Conservation (phyloP, 2,329 filamentous ascomycete species). For the Penicillium sp. region DNA sequence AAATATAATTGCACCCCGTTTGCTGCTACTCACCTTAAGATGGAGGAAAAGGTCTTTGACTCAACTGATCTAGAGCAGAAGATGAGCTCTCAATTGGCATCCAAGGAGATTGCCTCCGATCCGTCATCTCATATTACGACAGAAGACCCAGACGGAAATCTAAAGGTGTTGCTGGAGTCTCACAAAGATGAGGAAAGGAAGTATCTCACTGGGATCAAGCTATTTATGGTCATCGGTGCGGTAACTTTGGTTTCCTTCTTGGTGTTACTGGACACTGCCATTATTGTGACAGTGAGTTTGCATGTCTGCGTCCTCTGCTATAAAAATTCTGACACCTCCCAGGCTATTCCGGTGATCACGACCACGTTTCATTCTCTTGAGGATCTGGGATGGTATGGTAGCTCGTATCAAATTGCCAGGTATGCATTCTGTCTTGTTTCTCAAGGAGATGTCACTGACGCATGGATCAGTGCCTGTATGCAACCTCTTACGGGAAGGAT, state of each 20-base stretch:
- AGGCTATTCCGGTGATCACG: conserved; percentile 39
- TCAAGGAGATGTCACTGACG: conserved; percentile 10
- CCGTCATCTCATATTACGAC: not conserved
- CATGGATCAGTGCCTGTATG: conserved; percentile 41
- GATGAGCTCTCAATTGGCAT: not conserved
- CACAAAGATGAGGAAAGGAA: conserved; percentile 3
- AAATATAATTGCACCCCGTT: not conserved
- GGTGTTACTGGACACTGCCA: conserved; percentile 14
- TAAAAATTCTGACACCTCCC: not conserved
- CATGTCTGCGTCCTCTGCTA: not conserved
- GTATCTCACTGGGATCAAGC: conserved; percentile 14
- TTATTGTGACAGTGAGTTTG: conserved; percentile 18
- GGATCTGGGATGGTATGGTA: conserved; percentile 38
- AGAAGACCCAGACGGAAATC: not conserved
- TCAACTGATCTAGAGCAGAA: not conserved
- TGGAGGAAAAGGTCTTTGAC: not conserved
- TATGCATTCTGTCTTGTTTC: conserved; percentile 2
- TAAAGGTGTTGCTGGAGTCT: not conserved
- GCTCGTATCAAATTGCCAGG: conserved; percentile 38
- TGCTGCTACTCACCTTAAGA: not conserved
- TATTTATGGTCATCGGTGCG: conserved; percentile 6
- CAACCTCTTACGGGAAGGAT: conserved; percentile 52
- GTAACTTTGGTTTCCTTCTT: conserved; percentile 15
- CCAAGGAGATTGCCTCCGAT: not conserved
- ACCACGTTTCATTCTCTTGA: conserved; percentile 32